Evolutionary conservation across 768 basidiomycete species (phyloP), one percentile per base, ranked within the genome.

Genomic region (Lepiota brunneoincarnata): DNA sequence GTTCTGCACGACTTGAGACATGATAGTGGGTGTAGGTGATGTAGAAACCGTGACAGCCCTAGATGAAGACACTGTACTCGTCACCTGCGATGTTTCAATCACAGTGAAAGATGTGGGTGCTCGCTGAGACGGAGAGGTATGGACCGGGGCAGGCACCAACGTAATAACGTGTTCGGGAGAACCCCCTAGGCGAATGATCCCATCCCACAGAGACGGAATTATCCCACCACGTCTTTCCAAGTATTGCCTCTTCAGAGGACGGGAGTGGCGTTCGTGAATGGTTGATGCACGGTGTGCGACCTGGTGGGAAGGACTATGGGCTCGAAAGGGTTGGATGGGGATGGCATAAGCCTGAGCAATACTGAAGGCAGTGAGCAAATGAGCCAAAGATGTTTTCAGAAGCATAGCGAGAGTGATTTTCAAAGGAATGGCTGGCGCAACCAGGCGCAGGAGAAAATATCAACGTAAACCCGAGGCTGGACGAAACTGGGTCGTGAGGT

Each of bases 371-470:
- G 45, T 41, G 12, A 50, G 31, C 17, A 47, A 24, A 57, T 42
- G 36, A 18, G 36, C 17, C 26, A 48, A 12, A 23, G 49, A 26
- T 23, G 18, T 14, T 20, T 26, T 35, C 7, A 7, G n/a, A 26
- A 35, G 54, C 54, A 55, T 49, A 38, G 6, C 34, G 48, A 55
- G 41, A 14, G 39, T 14, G 20, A 49, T 34, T 49, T 39, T 12
- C 45, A 43, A 49, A 49, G 23, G 37, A 49, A 49, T 26, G 37
- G 34, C 49, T 40, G 36, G 38, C 40, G 47, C 48, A 49, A 44
- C 63, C 61, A 54, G 47, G 64, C 36, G 54, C 58, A 43, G 52
- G 20, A 48, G 60, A 62, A 56, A 56, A 55, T 44, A 63, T 37
- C 42, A 20, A 46, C 35, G n/a, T 17, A 45, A 40, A 21, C 31